These are phyloP conservation scores for Tetrahymena thermophila DNA, from an alignment of 73 alveolate genomes.

Conservation along the genomic window DNA sequence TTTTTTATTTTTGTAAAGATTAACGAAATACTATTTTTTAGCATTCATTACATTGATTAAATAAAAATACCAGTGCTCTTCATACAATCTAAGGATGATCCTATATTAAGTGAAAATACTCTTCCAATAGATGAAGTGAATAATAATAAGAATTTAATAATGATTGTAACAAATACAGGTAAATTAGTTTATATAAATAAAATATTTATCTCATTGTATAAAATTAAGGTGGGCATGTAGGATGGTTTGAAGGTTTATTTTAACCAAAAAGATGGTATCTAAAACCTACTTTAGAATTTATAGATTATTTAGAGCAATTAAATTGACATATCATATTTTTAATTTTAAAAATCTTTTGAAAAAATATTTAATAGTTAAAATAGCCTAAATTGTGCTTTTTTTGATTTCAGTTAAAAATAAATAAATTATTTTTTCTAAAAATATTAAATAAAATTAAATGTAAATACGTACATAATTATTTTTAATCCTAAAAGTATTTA, in stretches of 20 bases:
- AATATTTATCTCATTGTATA: not conserved
- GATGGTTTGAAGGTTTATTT: conserved; percentile 15
- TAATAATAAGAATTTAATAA: not conserved
- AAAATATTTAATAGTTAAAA: too few relatives aligned
- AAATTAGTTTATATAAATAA: not conserved
- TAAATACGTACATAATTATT: too few relatives aligned
- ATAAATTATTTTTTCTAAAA: too few relatives aligned
- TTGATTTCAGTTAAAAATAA: too few relatives aligned
- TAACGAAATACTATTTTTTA: not conserved
- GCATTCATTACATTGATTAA: not conserved
- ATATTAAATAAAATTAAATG: too few relatives aligned
- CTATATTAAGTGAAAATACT: not conserved
- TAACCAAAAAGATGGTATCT: conserved; percentile 24
- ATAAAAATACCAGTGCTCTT: conserved; percentile 11
- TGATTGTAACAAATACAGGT: conserved; percentile 10
- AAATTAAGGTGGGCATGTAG: conserved; percentile 23
- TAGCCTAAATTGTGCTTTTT: too few relatives aligned
- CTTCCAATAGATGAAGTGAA: conserved; percentile 8
- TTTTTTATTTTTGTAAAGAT: not conserved
- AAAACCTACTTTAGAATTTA: conserved; percentile 19
- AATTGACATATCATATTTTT: not conserved
- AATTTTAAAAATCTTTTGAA: too few relatives aligned
- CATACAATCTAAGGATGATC: conserved; percentile 8
- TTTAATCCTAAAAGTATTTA: too few relatives aligned
- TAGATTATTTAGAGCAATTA: not conserved